Conservation (phyloP, 495 filamentous ascomycete species). For the Penicillium maclennaniae region DNA sequence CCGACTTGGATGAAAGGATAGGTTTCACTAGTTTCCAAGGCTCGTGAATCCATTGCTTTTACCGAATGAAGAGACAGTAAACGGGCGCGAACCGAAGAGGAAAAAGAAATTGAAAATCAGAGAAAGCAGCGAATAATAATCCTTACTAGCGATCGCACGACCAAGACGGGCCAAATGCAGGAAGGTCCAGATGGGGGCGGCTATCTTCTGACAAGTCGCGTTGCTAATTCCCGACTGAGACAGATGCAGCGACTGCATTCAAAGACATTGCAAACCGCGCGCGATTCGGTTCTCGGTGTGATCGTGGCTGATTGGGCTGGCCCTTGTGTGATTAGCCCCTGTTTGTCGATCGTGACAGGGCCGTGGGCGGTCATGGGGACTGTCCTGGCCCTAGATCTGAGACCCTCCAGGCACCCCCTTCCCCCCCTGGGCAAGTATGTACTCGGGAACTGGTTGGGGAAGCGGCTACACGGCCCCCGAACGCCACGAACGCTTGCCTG, state of each 20-base stretch:
- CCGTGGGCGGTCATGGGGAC: slow-evolving; percentile 13
- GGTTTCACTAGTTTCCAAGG: background rate
- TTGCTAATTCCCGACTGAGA: slow-evolving; percentile 18
- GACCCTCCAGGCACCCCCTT: background rate
- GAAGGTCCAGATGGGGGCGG: slow-evolving; percentile 2
- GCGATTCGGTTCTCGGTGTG: slow-evolving; percentile 20
- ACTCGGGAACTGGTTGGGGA: background rate
- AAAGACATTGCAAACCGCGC: slow-evolving; percentile 14
- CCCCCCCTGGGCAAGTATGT: background rate
- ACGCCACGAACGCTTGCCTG: background rate
- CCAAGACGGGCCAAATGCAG: slow-evolving; percentile 11
- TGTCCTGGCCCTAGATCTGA: slow-evolving; percentile 4
- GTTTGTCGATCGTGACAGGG: slow-evolving; percentile 17
- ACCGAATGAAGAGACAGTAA: background rate
- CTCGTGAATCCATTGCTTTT: background rate
- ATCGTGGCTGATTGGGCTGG: slow-evolving; percentile 19
- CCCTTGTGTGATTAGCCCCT: slow-evolving; percentile 13
- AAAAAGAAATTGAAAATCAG: too few relatives aligned
- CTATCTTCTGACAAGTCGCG: slow-evolving; percentile 23
- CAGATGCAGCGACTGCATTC: slow-evolving; percentile 21
- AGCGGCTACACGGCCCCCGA: background rate
- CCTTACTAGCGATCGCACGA: background rate
- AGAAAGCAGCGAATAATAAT: slow-evolving; percentile 1
- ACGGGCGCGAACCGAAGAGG: background rate
- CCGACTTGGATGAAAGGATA: background rate